Evolutionary conservation across 306 rosid species (phyloP).

Genomic region (Sophora flavescens): DNA sequence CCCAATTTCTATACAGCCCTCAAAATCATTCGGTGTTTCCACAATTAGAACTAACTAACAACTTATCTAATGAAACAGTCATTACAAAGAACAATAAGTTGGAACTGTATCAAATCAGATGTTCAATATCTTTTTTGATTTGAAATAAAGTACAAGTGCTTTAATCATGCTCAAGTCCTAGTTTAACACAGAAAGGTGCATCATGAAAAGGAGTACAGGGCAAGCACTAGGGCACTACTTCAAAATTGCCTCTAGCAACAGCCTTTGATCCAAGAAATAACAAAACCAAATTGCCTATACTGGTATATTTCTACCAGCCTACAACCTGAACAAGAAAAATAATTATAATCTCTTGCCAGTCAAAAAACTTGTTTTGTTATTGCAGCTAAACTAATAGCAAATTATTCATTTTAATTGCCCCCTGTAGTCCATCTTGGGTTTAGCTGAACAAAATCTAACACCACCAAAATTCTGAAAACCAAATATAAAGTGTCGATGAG

Average conservation of each 20-base stretch:
- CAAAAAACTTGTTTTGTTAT: neutral
- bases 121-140: neutral
- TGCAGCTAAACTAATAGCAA: conserved; percentile 1
- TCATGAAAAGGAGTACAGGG: neutral
- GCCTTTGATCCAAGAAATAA: conserved; percentile 12
- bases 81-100: neutral
- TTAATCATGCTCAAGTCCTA: neutral
- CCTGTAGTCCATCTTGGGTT: conserved; percentile 15
- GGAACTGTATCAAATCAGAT: neutral
- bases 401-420: neutral
- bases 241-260: conserved; percentile 5
- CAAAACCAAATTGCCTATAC: conserved; percentile 5
- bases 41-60: conserved; percentile 8
- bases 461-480: neutral
- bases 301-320: conserved; percentile 7
- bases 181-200: neutral
- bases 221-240: neutral
- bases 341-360: neutral
- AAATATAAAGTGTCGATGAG: conserved; percentile 15
- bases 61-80: neutral
- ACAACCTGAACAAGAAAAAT: neutral
- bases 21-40: neutral
- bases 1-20: neutral
- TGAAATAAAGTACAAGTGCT: neutral
- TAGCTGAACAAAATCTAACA: conserved; percentile 9